Conservation (phyloP, 139 green algal species). For the Pleodorina starrii region DNA sequence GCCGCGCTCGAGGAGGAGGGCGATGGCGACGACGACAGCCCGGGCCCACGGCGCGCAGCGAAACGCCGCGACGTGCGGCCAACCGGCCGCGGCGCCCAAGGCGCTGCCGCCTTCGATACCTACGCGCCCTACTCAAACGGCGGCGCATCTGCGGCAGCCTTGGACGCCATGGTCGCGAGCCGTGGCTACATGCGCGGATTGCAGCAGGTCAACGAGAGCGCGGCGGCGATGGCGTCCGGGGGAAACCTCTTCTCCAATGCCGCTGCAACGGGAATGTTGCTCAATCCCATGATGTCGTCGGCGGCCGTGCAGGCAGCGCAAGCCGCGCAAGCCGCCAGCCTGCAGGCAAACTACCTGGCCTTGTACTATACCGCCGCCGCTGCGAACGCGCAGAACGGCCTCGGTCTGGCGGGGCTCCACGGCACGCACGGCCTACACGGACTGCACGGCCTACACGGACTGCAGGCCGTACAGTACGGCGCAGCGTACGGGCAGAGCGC, state of each 20-base stretch:
- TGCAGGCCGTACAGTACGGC: background rate
- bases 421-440: background rate
- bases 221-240: no score
- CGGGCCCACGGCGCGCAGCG: background rate
- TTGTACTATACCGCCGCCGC: background rate
- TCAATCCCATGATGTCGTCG: no score
- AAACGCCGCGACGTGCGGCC: background rate
- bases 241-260: no score
- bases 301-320: no score
- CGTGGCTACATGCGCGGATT: background rate
- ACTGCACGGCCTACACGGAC: background rate
- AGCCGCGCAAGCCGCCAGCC: background rate
- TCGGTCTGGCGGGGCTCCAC: background rate
- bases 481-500: background rate
- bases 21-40: background rate
- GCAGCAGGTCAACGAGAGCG: background rate
- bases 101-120: background rate
- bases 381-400: background rate
- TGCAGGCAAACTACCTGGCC: background rate
- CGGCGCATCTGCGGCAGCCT: background rate
- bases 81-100: background rate
- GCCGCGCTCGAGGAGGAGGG: conserved; percentile 7
- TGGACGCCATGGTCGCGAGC: background rate
- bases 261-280: no score
- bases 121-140: background rate